phyloP scores from a whole-genome alignment of 352 stramenopile genomes.

The Pythium coloratum region DNA sequence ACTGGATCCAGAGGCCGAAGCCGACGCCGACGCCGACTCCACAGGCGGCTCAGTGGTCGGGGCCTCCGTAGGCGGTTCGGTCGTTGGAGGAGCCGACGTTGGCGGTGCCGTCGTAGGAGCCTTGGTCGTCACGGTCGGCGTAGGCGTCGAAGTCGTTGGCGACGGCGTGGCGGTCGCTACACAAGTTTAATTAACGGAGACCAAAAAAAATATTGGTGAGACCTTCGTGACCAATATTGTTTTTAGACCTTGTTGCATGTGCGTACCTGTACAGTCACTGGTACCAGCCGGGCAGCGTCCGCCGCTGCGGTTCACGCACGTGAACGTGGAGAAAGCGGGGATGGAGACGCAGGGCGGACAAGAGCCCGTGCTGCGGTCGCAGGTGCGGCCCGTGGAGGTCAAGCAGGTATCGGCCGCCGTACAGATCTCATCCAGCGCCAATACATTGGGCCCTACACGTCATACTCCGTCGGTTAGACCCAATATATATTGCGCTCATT shows the following conservation, averaged over 20 bases:
- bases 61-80: neutral
- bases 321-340: neutral
- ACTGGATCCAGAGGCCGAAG: neutral
- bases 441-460: neutral
- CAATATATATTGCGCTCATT: no score
- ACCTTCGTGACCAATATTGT: neutral
- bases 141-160: neutral
- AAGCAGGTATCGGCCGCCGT: neutral
- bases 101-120: neutral
- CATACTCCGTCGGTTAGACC: neutral
- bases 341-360: neutral
- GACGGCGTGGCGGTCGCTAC: neutral
- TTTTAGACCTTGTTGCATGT: neutral
- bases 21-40: neutral
- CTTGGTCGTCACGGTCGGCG: neutral
- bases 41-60: neutral
- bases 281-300: neutral
- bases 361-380: neutral
- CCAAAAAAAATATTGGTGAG: neutral
- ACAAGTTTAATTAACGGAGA: neutral
- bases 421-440: neutral
- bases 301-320: neutral
- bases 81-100: neutral
- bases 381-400: neutral
- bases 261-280: neutral